These are phyloP conservation scores for Kwoniella mangroviensis DNA, from an alignment of 768 basidiomycete genomes.

Conservation along the genomic window DNA sequence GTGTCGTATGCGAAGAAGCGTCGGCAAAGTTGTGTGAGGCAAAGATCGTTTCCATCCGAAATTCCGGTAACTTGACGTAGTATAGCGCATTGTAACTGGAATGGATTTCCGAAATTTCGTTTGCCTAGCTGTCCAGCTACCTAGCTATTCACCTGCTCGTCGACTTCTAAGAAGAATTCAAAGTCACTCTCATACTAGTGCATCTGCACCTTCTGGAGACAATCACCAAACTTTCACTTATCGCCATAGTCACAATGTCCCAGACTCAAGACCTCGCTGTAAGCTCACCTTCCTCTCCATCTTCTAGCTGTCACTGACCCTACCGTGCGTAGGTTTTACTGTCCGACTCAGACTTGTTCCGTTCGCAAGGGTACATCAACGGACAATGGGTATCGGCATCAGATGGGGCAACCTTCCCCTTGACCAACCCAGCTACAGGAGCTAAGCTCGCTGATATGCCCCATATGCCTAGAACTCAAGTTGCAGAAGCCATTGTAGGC, in stretches of 20 bases:
- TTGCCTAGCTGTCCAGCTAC: neutral
- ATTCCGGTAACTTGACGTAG: neutral
- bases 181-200: too few relatives aligned
- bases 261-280: constrained; percentile 16
- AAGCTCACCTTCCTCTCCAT: neutral
- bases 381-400: constrained; percentile 39
- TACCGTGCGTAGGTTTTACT: constrained; percentile 13
- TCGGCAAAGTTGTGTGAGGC: neutral
- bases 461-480: constrained; percentile 66
- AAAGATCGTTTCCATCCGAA: neutral
- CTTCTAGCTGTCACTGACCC: neutral
- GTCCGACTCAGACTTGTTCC: constrained; percentile 32
- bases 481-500: constrained; percentile 72
- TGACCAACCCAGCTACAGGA: constrained; percentile 42
- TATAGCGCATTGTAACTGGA: neutral
- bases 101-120: neutral
- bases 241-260: neutral
- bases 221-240: too few relatives aligned
- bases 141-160: too few relatives aligned
- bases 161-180: too few relatives aligned
- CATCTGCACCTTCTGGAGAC: too few relatives aligned
- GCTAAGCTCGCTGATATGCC: constrained; percentile 26
- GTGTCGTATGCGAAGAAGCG: neutral
- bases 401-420: constrained; percentile 36
- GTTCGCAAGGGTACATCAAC: constrained; percentile 41